These are phyloP conservation scores for Phytophthora uliginosa DNA, from an alignment of 352 stramenopile species.

Conservation along the genomic window DNA sequence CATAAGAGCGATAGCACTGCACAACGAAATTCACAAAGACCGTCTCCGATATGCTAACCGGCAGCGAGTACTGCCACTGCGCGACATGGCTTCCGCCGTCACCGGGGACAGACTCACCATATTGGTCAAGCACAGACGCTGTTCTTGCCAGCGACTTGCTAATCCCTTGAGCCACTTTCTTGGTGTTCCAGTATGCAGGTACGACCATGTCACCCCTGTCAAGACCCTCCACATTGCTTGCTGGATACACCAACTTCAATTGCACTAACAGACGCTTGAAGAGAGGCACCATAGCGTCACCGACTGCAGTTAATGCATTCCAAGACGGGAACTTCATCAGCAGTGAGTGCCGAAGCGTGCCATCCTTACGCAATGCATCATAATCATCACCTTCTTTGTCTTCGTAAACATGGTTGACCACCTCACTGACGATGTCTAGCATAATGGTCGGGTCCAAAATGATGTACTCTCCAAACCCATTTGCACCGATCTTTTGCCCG, in stretches of 20 bases:
- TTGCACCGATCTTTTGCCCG: too few species aligned
- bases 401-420: slow-evolving; percentile 28
- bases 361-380: slow-evolving; percentile 6
- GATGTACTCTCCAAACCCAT: not conserved
- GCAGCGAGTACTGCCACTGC: slow-evolving; percentile 29
- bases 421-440: slow-evolving; percentile 26
- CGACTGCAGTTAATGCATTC: not conserved
- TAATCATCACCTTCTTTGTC: not conserved
- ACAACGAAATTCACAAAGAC: slow-evolving; percentile 27
- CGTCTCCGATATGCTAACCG: slow-evolving; percentile 14
- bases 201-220: slow-evolving; percentile 19
- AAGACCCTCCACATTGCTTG: not conserved
- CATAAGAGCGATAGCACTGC: slow-evolving; percentile 11
- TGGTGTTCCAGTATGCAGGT: slow-evolving; percentile 24
- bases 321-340: slow-evolving; percentile 12
- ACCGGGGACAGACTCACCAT: not conserved
- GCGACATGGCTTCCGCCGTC: not conserved
- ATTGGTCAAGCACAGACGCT: not conserved
- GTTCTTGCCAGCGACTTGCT: slow-evolving; percentile 1
- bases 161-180: not conserved
- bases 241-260: slow-evolving; percentile 28
- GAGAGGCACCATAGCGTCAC: not conserved
- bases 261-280: slow-evolving; percentile 24
- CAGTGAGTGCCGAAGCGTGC: slow-evolving; percentile 14
- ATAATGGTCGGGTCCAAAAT: slow-evolving; percentile 26